Evolutionary conservation across 306 rosid species (phyloP).

Genomic region (Cercis canadensis): DNA sequence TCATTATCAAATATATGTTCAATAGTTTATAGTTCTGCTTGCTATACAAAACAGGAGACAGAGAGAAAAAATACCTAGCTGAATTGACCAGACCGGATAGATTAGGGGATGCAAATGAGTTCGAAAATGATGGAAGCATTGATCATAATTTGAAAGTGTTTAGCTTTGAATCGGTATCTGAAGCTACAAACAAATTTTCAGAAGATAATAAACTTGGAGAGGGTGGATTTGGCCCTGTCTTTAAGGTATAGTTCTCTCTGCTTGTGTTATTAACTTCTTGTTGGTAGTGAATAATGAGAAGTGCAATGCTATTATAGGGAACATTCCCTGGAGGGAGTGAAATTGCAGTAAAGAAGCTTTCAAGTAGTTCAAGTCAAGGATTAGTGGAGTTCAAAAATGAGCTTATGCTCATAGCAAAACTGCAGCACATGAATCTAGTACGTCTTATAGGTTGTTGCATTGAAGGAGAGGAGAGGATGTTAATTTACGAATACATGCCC

Average conservation of each 20-base stretch:
- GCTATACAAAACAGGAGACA: too few species aligned
- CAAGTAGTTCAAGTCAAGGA: conserved; percentile 59
- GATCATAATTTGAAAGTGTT: too few species aligned
- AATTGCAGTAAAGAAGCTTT: conserved; percentile 59
- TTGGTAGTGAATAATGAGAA: too few species aligned
- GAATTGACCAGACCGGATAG: too few species aligned
- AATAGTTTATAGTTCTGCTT: too few species aligned
- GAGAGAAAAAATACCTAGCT: too few species aligned
- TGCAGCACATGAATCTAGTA: conserved; percentile 65
- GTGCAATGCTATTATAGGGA: conserved; percentile 41
- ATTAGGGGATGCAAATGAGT: too few species aligned
- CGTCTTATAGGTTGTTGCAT: conserved; percentile 58
- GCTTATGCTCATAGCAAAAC: conserved; percentile 50
- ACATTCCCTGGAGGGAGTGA: conserved; percentile 50
- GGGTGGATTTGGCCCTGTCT: conserved; percentile 63
- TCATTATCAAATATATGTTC: too few species aligned
- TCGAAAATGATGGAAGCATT: too few species aligned
- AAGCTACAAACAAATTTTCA: conserved; percentile 61
- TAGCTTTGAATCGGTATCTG: too few species aligned
- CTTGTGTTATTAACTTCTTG: neutral
- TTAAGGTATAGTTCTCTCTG: conserved; percentile 43
- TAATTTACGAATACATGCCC: conserved; percentile 59
- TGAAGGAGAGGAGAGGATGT: conserved; percentile 52
- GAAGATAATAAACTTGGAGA: conserved; percentile 52
- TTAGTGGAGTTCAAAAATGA: conserved; percentile 50